These are phyloP conservation scores for Toxoplasma gondii DNA, from an alignment of 169 alveolate species.

Conservation along the genomic window DNA sequence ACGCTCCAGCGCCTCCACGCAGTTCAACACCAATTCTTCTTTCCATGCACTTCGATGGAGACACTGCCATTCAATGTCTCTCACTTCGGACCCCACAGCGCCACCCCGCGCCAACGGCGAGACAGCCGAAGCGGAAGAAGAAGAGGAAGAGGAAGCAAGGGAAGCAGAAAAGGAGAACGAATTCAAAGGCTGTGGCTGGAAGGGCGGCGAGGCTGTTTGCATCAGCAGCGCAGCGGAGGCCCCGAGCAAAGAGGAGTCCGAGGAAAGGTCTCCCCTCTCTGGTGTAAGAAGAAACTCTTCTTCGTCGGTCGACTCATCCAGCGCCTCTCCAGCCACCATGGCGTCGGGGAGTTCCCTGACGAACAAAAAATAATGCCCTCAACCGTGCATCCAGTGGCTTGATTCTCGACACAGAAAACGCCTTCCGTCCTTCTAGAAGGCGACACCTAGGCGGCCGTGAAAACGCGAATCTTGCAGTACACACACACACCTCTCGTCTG, in stretches of 20 bases:
- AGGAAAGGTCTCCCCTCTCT: neutral
- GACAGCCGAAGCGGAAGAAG: neutral
- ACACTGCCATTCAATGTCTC: neutral
- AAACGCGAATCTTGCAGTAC: no score
- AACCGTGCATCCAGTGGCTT: no score
- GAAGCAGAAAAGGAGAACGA: neutral
- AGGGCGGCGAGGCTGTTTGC: neutral
- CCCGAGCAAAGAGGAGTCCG: neutral
- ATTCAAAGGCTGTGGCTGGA: neutral
- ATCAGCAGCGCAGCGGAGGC: neutral
- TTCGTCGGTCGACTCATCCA: neutral
- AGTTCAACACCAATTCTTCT: neutral
- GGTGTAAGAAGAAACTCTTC: neutral
- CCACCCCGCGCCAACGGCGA: neutral
- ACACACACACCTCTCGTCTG: no score
- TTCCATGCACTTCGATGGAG: conserved; percentile 5
- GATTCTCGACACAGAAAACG: no score
- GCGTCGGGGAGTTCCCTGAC: neutral
- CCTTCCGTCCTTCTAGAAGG: no score
- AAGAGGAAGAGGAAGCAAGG: neutral
- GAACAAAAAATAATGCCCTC: no score
- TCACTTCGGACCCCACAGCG: neutral
- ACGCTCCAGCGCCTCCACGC: conserved; percentile 30
- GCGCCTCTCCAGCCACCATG: neutral
- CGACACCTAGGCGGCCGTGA: no score